Evolutionary conservation across 305 asterid species (phyloP), one percentile per base, ranked within the genome.

Genomic region (Fraxinus nigra): DNA sequence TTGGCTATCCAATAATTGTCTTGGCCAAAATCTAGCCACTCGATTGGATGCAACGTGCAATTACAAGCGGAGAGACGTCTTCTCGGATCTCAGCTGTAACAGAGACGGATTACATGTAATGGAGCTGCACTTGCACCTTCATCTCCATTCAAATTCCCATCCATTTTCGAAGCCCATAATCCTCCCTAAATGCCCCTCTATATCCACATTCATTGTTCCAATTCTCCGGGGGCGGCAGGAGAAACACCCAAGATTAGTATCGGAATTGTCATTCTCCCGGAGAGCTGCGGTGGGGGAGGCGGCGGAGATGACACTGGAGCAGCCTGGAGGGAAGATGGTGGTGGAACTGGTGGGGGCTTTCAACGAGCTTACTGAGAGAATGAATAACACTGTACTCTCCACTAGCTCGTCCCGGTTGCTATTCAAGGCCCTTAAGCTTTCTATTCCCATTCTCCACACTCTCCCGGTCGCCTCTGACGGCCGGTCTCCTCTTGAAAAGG

Each of bases 281-380:
- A 26, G 78, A 38, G 3, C 16, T 40, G 13, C 3, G 48, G 43
- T 37, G 43, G 9, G 63, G 22, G 10, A 7, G 46, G 51, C 8
- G 51, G 6, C 76, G 24, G 84, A 75, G 85, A 86, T 78, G 80
- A 28, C 85, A 34, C 87, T 87, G 73, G 97, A 92, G 84, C 96
- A 94, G 14, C 89, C 95, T 3, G 98, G 98, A 16, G 98, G 98
- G 63, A 93, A 91, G 91, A 92, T 93, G 98, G 97, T 93, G 75
- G 97, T 92, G 79, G 97, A 95, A 83, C 85, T 95, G 70, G 98
- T 95, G 7, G 97, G 97, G 78, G 96, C 97, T 14, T 95, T 93
- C 90, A 95, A 94, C 56, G 92, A 93, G 85, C 90, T 95, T 30
- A 91, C 98, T 8, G 94, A 92, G 83, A 89, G 97, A 82, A 95